These are phyloP conservation scores for Corylus avellana DNA, from an alignment of 306 rosid species.

Conservation along the genomic window DNA sequence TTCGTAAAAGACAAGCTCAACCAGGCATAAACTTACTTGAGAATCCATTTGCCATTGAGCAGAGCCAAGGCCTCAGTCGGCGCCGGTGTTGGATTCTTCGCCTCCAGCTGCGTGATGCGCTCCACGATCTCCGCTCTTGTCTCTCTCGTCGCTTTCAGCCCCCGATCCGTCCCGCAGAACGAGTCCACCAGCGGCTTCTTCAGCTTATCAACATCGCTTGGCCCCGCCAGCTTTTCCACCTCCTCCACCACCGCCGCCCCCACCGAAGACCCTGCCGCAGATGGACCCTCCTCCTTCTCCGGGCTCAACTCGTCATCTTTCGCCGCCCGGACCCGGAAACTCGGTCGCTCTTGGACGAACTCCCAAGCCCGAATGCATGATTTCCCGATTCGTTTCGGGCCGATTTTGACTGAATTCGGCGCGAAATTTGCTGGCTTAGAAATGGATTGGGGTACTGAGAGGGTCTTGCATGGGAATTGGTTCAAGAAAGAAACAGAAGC, in stretches of 20 bases:
- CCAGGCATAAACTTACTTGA: constrained; percentile 49
- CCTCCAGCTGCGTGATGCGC: constrained; percentile 85
- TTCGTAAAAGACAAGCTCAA: background rate
- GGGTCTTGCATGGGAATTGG: constrained; percentile 46
- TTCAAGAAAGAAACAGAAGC: constrained; percentile 54
- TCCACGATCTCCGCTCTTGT: constrained; percentile 89
- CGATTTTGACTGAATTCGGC: constrained; percentile 26
- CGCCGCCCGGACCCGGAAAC: constrained; percentile 32
- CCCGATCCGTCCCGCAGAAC: constrained; percentile 81
- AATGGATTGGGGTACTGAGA: constrained; percentile 28
- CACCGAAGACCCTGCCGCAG: background rate
- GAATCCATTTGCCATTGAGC: constrained; percentile 95
- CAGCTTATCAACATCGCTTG: constrained; percentile 46
- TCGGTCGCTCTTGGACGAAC: constrained; percentile 18
- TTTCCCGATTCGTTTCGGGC: constrained; percentile 24
- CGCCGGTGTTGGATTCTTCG: constrained; percentile 77
- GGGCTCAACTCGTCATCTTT: constrained; percentile 56
- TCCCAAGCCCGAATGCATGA: constrained; percentile 22
- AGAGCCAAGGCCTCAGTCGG: constrained; percentile 83
- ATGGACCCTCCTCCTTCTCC: constrained; percentile 35
- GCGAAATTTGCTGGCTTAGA: constrained; percentile 41
- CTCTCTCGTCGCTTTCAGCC: constrained; percentile 69
- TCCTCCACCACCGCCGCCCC: constrained; percentile 39
- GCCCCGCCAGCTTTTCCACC: constrained; percentile 35
- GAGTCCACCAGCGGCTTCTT: constrained; percentile 78